Percentiles rank a stretch among this genome's conserved stretches.
These are phyloP conservation scores for Nicotiana paniculata DNA, from an alignment of 257 asterid genomes.

Conservation along the genomic window DNA sequence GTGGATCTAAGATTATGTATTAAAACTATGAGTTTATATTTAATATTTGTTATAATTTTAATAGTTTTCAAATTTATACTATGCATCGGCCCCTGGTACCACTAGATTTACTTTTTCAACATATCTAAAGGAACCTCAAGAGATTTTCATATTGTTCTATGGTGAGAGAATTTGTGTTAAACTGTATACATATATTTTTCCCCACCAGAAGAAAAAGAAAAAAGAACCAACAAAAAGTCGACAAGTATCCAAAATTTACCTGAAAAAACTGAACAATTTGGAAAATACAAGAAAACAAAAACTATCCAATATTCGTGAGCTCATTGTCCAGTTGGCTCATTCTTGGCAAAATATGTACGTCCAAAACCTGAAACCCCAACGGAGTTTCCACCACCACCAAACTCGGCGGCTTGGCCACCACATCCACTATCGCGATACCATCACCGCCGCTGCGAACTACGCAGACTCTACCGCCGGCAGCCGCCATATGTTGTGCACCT, in stretches of 20 bases:
- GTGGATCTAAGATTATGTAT: too few species aligned
- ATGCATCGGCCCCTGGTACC: neutral
- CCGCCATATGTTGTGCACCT: conserved; percentile 57
- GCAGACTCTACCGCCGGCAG: conserved; percentile 61
- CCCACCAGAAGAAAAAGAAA: neutral
- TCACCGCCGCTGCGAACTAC: conserved; percentile 34
- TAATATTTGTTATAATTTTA: too few species aligned
- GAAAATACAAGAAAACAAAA: neutral
- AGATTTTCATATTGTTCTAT: neutral
- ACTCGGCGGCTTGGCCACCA: conserved; percentile 32
- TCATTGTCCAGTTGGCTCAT: conserved; percentile 11
- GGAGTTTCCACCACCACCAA: conserved; percentile 59
- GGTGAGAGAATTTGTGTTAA: neutral
- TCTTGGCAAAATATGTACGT: conserved; percentile 66
- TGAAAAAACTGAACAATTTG: neutral
- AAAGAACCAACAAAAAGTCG: neutral
- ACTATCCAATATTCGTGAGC: neutral
- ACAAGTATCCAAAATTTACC: neutral
- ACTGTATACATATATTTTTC: neutral
- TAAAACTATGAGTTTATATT: too few species aligned
- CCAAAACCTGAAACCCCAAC: conserved; percentile 33
- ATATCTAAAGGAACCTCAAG: neutral
- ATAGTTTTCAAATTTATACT: too few species aligned
- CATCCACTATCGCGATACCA: conserved; percentile 57
- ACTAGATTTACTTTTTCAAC: neutral